Evolutionary conservation across 2,329 filamentous ascomycete species (phyloP).

Genomic region (Penicillium thymicola): DNA sequence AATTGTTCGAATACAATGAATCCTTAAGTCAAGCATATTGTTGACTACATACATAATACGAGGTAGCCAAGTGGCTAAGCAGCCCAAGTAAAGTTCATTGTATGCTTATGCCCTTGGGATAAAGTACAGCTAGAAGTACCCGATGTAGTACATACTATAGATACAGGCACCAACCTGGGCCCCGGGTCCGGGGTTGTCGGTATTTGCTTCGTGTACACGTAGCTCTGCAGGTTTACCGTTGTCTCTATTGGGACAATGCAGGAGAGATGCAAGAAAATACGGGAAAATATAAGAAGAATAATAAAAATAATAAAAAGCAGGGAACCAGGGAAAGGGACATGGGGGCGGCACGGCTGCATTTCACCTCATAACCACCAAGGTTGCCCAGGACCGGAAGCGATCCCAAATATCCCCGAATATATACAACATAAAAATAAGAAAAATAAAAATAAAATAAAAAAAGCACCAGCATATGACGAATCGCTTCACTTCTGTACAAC

Average conservation of each 20-base stretch:
- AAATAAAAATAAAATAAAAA: not conserved
- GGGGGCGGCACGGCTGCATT: not conserved
- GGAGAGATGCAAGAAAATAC: not conserved
- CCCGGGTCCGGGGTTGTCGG: not conserved
- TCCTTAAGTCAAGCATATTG: not conserved
- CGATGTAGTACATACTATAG: not conserved
- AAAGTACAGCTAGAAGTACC: not conserved
- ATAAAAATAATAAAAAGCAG: not conserved
- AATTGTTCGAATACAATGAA: conserved; percentile 5
- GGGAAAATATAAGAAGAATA: not conserved
- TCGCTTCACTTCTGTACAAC: not conserved
- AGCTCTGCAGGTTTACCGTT: not conserved
- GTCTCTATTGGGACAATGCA: not conserved
- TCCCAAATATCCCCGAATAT: not conserved
- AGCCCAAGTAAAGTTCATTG: not conserved
- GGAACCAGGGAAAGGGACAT: not conserved
- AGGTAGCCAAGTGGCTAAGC: not conserved
- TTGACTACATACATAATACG: not conserved
- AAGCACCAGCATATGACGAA: not conserved
- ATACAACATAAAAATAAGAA: not conserved
- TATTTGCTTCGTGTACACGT: not conserved
- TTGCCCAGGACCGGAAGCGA: conserved; percentile 1
- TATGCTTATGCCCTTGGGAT: not conserved
- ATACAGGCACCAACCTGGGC: not conserved
- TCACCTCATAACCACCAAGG: not conserved